These are phyloP conservation scores for Heritiera fomes DNA, from an alignment of 345 rosid species.

Conservation along the genomic window DNA sequence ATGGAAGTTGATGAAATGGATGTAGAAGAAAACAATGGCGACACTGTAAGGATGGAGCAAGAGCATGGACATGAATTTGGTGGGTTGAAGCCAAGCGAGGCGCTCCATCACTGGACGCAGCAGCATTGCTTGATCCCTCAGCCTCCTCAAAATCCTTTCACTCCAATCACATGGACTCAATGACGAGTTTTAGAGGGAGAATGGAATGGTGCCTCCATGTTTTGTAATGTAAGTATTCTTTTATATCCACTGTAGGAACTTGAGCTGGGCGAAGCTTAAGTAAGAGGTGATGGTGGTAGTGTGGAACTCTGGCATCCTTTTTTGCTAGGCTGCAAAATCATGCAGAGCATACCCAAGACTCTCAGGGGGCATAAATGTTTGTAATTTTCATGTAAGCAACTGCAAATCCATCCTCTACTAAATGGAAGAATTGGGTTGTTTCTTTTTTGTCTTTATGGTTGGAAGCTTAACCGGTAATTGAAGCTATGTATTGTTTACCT, in stretches of 20 bases:
- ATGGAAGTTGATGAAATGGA: constrained; percentile 38
- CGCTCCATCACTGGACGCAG: background rate
- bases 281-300: background rate
- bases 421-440: background rate
- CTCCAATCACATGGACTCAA: constrained; percentile 19
- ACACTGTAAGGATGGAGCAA: background rate
- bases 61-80: background rate
- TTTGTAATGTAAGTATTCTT: background rate
- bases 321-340: background rate
- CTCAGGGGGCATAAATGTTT: background rate
- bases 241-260: background rate
- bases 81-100: background rate
- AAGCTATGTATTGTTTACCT: background rate
- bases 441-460: background rate
- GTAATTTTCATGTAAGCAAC: background rate
- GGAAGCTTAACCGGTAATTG: background rate
- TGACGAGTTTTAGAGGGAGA: background rate
- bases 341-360: background rate
- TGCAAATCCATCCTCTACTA: background rate
- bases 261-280: background rate
- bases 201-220: background rate
- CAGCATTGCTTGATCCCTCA: constrained; percentile 15
- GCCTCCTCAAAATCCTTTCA: constrained; percentile 17
- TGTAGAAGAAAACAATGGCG: background rate
- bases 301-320: background rate